Conservation (phyloP, 345 rosid genomes). For the Moringa oleifera region DNA sequence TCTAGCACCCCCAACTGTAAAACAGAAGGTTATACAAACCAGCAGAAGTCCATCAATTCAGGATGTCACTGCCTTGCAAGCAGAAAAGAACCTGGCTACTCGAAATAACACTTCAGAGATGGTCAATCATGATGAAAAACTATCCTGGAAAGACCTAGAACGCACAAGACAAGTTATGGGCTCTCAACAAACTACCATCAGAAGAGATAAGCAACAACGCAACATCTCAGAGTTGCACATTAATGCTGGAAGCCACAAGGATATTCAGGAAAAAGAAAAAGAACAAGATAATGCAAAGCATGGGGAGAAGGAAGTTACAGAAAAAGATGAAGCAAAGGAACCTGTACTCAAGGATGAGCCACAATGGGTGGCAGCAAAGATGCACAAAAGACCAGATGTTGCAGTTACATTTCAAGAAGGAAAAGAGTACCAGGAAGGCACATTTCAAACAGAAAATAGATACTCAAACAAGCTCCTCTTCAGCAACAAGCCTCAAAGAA, state of each 20-base stretch:
- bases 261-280: slow-evolving; percentile 28
- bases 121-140: slow-evolving; percentile 24
- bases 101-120: slow-evolving; percentile 24
- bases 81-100: slow-evolving; percentile 21
- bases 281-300: slow-evolving; percentile 29
- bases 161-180: slow-evolving; percentile 19
- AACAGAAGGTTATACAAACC: slow-evolving; percentile 26
- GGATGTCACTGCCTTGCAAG: slow-evolving; percentile 14
- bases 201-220: slow-evolving; percentile 29
- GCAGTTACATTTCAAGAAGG: slow-evolving; percentile 22
- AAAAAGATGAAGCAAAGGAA: slow-evolving; percentile 22
- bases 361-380: slow-evolving; percentile 20
- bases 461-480: slow-evolving; percentile 18
- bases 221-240: slow-evolving; percentile 12
- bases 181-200: slow-evolving; percentile 13
- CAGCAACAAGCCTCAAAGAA: slow-evolving; percentile 23
- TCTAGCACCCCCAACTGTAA: slow-evolving; percentile 15
- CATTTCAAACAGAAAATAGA: slow-evolving; percentile 29
- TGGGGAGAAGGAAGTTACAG: slow-evolving; percentile 30
- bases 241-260: slow-evolving; percentile 22
- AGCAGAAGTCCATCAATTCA: slow-evolving; percentile 24
- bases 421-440: slow-evolving; percentile 14
- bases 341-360: slow-evolving; percentile 27
- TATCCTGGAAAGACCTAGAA: slow-evolving; percentile 27
- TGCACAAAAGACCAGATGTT: slow-evolving; percentile 23